Evolutionary conservation across 257 asterid species (phyloP).

Genomic region (Lantana camara): DNA sequence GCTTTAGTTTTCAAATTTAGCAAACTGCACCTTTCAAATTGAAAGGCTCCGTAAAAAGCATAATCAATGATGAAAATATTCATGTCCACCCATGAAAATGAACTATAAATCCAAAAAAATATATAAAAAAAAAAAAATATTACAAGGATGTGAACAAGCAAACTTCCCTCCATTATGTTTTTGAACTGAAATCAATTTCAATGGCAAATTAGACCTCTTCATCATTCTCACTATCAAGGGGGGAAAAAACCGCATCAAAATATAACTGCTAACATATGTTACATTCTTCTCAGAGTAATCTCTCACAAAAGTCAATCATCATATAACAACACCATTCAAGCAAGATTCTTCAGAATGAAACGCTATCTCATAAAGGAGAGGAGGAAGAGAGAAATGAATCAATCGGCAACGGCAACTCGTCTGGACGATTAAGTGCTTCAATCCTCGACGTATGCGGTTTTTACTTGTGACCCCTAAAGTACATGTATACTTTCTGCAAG

Average conservation of each 20-base stretch:
- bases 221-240: background rate
- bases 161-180: too few relatives aligned
- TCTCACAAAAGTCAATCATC: background rate
- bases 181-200: too few relatives aligned
- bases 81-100: too few relatives aligned
- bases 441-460: background rate
- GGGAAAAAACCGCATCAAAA: background rate
- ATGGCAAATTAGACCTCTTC: background rate
- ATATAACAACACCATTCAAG: background rate
- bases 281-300: background rate
- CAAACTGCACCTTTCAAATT: too few relatives aligned
- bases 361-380: background rate
- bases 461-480: conserved; percentile 59
- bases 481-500: conserved; percentile 54
- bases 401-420: conserved; percentile 14
- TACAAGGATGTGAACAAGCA: too few relatives aligned
- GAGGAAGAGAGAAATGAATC: background rate
- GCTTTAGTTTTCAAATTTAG: too few relatives aligned
- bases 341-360: background rate
- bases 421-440: background rate
- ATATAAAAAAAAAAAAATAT: too few relatives aligned
- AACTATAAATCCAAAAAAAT: too few relatives aligned
- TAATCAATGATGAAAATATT: too few relatives aligned
- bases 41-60: too few relatives aligned
- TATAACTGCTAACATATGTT: too few relatives aligned